Conservation (phyloP, 2,329 filamentous ascomycete genomes). For the Plenodomus tracheiphilus region DNA sequence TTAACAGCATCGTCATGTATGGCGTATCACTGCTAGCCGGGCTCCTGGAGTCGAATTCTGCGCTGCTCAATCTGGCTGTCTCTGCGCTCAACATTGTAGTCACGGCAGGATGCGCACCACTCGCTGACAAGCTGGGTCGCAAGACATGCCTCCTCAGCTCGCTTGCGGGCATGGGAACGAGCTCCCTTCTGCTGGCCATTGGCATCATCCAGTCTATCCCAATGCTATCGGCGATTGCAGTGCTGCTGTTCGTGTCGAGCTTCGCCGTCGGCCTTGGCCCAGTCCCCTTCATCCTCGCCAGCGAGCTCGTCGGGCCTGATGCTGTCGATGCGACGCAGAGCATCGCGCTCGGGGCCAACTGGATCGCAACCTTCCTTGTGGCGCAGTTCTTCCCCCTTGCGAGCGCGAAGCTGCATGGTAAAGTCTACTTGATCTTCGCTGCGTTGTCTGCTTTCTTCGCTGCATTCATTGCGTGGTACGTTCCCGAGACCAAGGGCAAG, state of each 20-base stretch:
- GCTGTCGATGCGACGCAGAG: conserved; percentile 91
- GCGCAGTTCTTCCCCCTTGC: conserved; percentile 93
- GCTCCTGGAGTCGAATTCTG: conserved; percentile 79
- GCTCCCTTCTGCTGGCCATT: conserved; percentile 75
- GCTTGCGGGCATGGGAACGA: conserved; percentile 80
- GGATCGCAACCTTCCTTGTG: conserved; percentile 86
- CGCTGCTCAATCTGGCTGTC: conserved; percentile 82
- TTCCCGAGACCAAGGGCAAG: conserved; percentile 90
- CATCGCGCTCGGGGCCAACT: conserved; percentile 84
- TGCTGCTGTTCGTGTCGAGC: conserved; percentile 82
- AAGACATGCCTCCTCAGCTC: conserved; percentile 83
- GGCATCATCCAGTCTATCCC: conserved; percentile 76
- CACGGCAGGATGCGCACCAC: conserved; percentile 77
- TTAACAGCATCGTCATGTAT: conserved; percentile 99
- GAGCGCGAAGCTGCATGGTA: conserved; percentile 77
- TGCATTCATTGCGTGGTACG: conserved; percentile 70
- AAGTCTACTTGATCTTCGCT: conserved; percentile 92
- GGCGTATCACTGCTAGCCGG: conserved; percentile 85
- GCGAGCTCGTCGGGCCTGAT: conserved; percentile 86
- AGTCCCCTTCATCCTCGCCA: conserved; percentile 91
- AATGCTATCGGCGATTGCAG: conserved; percentile 76
- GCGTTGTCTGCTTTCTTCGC: conserved; percentile 70
- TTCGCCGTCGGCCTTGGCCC: conserved; percentile 92
- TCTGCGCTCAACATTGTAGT: conserved; percentile 84
- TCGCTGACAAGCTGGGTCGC: conserved; percentile 85